Evolutionary conservation across 345 rosid species (phyloP).

Genomic region (Durio zibethinus): DNA sequence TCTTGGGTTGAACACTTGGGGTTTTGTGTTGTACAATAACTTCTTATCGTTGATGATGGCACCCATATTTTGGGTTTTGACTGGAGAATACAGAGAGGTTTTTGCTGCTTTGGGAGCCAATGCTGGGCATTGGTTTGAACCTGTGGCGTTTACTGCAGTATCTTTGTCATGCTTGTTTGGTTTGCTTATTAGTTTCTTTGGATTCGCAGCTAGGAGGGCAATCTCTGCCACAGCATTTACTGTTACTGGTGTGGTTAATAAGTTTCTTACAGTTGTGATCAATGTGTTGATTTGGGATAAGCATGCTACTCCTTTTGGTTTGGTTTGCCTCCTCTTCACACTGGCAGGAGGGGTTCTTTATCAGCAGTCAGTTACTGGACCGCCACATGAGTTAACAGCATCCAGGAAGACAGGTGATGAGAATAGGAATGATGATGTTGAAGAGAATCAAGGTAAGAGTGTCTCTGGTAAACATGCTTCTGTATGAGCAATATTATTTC

Average conservation of each 20-base stretch:
- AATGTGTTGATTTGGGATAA: conserved; percentile 97
- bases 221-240: conserved; percentile 96
- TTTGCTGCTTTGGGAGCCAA: conserved; percentile 53
- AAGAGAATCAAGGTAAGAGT: conserved; percentile 40
- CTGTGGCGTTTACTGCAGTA: conserved; percentile 60
- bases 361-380: conserved; percentile 84
- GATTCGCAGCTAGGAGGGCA: conserved; percentile 88
- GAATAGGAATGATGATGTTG: conserved; percentile 36
- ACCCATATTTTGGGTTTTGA: conserved; percentile 84
- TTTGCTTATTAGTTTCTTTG: conserved; percentile 88
- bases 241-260: conserved; percentile 96
- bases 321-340: conserved; percentile 80
- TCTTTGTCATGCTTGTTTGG: conserved; percentile 89
- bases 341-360: conserved; percentile 86
- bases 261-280: conserved; percentile 90
- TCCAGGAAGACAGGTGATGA: conserved; percentile 35
- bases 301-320: conserved; percentile 87
- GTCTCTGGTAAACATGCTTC: conserved; percentile 39
- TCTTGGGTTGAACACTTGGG: conserved; percentile 97
- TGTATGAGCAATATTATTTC: conserved; percentile 30
- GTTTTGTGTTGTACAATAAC: conserved; percentile 85
- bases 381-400: conserved; percentile 33
- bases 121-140: conserved; percentile 54
- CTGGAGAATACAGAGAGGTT: conserved; percentile 73
- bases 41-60: conserved; percentile 84